These are phyloP conservation scores for Ananas comosus DNA, from an alignment of 176 grass and related monocot genomes.

Conservation along the genomic window DNA sequence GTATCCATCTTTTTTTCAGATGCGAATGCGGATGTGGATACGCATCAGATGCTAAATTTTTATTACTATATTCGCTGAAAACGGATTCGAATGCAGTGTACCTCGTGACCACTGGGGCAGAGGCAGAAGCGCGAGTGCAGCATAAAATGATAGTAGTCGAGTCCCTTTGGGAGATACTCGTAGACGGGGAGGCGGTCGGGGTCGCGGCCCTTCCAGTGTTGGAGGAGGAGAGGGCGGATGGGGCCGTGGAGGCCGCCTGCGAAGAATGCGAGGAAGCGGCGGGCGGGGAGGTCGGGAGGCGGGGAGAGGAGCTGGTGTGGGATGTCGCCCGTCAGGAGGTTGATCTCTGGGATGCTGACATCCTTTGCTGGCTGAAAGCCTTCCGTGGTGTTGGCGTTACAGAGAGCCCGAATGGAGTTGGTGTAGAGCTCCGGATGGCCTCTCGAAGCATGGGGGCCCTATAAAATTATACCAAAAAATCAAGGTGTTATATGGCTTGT, in stretches of 20 bases:
- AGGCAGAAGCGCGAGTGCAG: constrained; percentile 56
- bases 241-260: constrained; percentile 44
- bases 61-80: too few species aligned
- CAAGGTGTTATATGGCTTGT: neutral
- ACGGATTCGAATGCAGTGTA: too few species aligned
- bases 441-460: constrained; percentile 46
- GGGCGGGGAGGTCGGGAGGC: neutral
- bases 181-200: constrained; percentile 29
- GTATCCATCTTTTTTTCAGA: too few species aligned
- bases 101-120: constrained; percentile 62
- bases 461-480: neutral
- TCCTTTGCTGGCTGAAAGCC: constrained; percentile 55
- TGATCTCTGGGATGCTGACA: constrained; percentile 57
- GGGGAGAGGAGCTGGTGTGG: constrained; percentile 28
- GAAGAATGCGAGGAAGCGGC: constrained; percentile 60
- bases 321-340: constrained; percentile 43
- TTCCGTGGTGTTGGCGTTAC: constrained; percentile 75
- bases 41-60: too few species aligned
- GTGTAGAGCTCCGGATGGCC: constrained; percentile 33
- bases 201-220: constrained; percentile 52
- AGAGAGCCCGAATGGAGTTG: constrained; percentile 56
- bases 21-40: too few species aligned
- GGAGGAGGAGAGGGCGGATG: constrained; percentile 39
- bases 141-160: constrained; percentile 52
- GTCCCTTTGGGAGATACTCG: constrained; percentile 27